These are phyloP conservation scores for Stylonectria norvegica DNA, from an alignment of 2,329 filamentous ascomycete species.

Conservation along the genomic window DNA sequence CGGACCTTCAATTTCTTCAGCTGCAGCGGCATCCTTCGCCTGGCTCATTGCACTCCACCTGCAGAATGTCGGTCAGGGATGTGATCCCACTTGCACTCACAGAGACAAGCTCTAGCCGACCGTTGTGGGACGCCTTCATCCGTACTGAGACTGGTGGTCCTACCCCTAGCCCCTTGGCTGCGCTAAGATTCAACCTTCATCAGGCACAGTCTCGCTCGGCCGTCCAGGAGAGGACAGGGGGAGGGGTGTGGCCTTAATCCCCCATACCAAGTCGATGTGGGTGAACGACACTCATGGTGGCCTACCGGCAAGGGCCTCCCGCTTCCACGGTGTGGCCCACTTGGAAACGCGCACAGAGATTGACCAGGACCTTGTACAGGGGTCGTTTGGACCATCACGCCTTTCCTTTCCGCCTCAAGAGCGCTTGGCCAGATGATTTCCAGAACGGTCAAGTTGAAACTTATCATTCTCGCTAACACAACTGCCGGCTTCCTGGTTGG, in stretches of 20 bases:
- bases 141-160: slow-evolving; percentile 17
- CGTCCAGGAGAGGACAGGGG: slow-evolving; percentile 11
- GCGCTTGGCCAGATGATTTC: slow-evolving; percentile 17
- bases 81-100: slow-evolving; percentile 19
- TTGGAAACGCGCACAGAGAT: slow-evolving; percentile 20
- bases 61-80: slow-evolving; percentile 33
- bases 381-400: slow-evolving; percentile 15
- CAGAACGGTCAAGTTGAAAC: slow-evolving; percentile 18
- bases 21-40: slow-evolving; percentile 31
- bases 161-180: slow-evolving; percentile 14
- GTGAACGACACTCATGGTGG: slow-evolving; percentile 10
- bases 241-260: slow-evolving; percentile 24
- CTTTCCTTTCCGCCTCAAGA: slow-evolving; percentile 8
- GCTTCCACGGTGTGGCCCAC: slow-evolving; percentile 29
- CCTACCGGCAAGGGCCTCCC: slow-evolving; percentile 29
- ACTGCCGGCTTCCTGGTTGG: slow-evolving; percentile 20
- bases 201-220: slow-evolving; percentile 21
- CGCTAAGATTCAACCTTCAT: slow-evolving; percentile 20
- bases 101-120: slow-evolving; percentile 13
- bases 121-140: slow-evolving; percentile 20
- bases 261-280: slow-evolving; percentile 16
- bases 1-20: slow-evolving; percentile 30
- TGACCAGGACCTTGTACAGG: slow-evolving; percentile 18
- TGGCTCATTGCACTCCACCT: slow-evolving; percentile 21
- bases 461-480: slow-evolving; percentile 19